Base-by-base conservation (phyloP, 108 stramenopile genomes). In the Discostella stelligeroides region DNA sequence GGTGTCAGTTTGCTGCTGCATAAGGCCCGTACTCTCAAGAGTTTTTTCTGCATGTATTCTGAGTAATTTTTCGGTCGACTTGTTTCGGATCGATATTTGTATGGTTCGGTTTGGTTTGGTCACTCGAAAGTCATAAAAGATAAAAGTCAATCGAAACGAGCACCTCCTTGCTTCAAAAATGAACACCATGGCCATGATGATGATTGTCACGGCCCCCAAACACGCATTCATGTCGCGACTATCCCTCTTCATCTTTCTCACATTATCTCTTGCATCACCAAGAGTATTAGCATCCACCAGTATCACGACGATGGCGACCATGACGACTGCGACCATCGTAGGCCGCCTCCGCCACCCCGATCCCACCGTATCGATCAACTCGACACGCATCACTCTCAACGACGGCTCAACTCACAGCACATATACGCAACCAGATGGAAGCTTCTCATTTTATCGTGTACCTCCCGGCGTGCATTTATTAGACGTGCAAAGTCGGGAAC, bases 391-490 rank as follows among this genome's bases (percentile, higher is more conserved):
- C 30, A 80, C 86, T 10, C 68, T 95, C 42, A 92, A 95, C 67
- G 85, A 90, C 55, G 92, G 86, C 42, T 86, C 90, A 55, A 57
- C 57, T 11, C 67, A 73, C 55, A 68, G 80, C 7, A 95, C 95
- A 18, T 92, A 92, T 69, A 85, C 85, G 25, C 68, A 78, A 40
- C 66, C 73, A 17, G 88, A 92, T 65, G 91, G 90, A 1, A 70
- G 68, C 59, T 95, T 95, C 71, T 58, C 67, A 18, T 82, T 95
- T 48, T 77, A 88, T 76, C 70, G 86, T 40, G 90, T 95, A 15
- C 76, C 81, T 28, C 92, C 92, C 5, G 95, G 95, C 14, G 70
- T 95, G 8, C 92, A 95, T 69, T 66, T 86, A 17, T 65, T 95
- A 25, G 91, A 95, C 51, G 88, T 92, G n/a, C 82, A 88, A 62